Evolutionary conservation across 345 rosid genomes (phyloP).

Genomic region (Eucalyptus dawsonii): DNA sequence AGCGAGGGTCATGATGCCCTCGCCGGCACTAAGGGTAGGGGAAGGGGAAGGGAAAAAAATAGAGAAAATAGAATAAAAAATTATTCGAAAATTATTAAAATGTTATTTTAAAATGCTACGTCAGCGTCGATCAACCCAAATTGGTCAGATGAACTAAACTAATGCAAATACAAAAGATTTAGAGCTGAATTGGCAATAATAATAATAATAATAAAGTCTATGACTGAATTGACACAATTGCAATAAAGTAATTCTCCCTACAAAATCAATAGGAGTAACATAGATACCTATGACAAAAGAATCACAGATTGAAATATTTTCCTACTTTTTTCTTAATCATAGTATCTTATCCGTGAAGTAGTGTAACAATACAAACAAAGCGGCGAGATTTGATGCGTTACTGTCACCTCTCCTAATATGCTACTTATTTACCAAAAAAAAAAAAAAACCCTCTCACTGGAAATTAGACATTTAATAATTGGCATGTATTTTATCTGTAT

Average conservation of each 20-base stretch:
- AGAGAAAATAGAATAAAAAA: no score
- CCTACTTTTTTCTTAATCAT: background rate
- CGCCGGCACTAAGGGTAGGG: no score
- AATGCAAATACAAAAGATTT: rapidly evolving
- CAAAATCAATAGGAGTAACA: rapidly evolving
- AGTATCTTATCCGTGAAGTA: no score
- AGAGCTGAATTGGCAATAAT: no score
- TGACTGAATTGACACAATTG: no score
- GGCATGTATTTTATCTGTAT: background rate
- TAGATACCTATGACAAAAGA: background rate
- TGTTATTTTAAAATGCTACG: no score
- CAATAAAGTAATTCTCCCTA: no score
- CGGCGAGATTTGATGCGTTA: rapidly evolving
- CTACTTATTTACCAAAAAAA: no score
- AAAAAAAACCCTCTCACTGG: rapidly evolving
- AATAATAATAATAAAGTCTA: no score
- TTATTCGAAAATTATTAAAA: no score
- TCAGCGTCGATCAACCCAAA: rapidly evolving
- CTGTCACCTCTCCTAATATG: background rate
- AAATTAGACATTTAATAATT: background rate
- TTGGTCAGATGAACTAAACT: rapidly evolving
- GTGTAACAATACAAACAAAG: background rate
- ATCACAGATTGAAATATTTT: rapidly evolving
- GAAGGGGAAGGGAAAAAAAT: no score
- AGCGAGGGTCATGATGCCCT: no score